Evolutionary conservation across 2,329 filamentous ascomycete species (phyloP).

Genomic region (Hymenoscyphus repandus): DNA sequence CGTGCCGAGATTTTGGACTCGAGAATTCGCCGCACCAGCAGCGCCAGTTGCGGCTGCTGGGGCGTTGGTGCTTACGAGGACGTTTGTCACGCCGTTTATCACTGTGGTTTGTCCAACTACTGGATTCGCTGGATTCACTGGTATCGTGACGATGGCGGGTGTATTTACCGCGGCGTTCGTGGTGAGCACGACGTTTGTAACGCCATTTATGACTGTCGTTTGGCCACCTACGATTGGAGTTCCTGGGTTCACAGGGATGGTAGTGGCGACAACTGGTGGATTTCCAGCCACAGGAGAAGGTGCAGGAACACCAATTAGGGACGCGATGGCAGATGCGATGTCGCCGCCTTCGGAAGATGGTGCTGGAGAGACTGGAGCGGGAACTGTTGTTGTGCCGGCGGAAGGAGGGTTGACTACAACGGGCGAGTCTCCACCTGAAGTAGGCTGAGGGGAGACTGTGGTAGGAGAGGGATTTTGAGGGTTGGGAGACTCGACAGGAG

Average conservation of each 20-base stretch:
- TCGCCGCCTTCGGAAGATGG: background rate
- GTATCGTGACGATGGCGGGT: background rate
- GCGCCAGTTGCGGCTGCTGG: background rate
- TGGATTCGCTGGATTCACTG: background rate
- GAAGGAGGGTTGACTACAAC: background rate
- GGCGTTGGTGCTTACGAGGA: background rate
- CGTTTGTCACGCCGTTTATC: background rate
- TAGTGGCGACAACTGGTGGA: background rate
- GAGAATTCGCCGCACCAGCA: background rate
- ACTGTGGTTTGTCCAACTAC: background rate
- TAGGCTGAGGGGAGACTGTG: background rate
- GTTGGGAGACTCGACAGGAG: background rate
- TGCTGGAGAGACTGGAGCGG: background rate
- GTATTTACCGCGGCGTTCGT: background rate
- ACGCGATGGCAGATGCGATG: slow-evolving; percentile 4
- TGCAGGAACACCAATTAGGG: background rate
- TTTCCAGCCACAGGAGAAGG: background rate
- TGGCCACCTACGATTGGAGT: background rate
- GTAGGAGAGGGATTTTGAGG: background rate
- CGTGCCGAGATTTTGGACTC: background rate
- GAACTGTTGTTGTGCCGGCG: background rate
- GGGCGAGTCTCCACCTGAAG: background rate
- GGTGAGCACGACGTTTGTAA: background rate
- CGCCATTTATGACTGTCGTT: background rate
- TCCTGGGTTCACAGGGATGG: background rate